Evolutionary conservation across 2,329 filamentous ascomycete species (phyloP), one percentile per base, ranked within the genome.

Genomic region (Fusarium miscanthi): DNA sequence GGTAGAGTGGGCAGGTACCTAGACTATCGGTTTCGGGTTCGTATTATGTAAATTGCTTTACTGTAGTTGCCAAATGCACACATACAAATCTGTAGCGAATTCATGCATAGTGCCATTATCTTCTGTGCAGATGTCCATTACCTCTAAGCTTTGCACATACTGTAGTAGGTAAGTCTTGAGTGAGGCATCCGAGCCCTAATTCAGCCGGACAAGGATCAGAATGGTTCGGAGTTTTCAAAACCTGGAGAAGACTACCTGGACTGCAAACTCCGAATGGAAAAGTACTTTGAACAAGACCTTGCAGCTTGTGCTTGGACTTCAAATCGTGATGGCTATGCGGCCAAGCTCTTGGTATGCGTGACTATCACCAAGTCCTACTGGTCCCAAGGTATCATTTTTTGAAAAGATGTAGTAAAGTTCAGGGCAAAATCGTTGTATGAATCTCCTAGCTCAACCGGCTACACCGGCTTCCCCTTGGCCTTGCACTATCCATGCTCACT

Each of bases 401-500:
- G 40, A 62, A 45, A 49, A 21, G 54, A 37, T 27, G n/a, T 54
- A 52, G 59, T 19, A 19, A 46, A 58, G 30, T 58, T 56, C 70
- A 67, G 53, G 51, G 43, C 53, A 70, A 52, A 67, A 53, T 70
- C 59, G 45, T 70, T 56, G 45, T 27, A 57, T 67, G 53, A 25
- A 59, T 25, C 30, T 45, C 30, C 38, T 31, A 46, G 45, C 56
- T 53, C 59, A 38, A 60, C 70, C 66, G 70, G 70, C 62, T 67
- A 59, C 62, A 43, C 59, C 70, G 66, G 62, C 70, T 67, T 61
- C 59, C 58, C 57, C 70, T 73, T 63, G 56, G 52, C 43, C 57
- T 53, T 70, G 57, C 65, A 63, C 69, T 58, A 56, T 63, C 43
- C 70, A 57, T 70, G 66, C 70, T 70, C 70, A 73, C 65, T 73